These are phyloP conservation scores for Catharanthus roseus DNA, from an alignment of 257 asterid species.

Conservation along the genomic window DNA sequence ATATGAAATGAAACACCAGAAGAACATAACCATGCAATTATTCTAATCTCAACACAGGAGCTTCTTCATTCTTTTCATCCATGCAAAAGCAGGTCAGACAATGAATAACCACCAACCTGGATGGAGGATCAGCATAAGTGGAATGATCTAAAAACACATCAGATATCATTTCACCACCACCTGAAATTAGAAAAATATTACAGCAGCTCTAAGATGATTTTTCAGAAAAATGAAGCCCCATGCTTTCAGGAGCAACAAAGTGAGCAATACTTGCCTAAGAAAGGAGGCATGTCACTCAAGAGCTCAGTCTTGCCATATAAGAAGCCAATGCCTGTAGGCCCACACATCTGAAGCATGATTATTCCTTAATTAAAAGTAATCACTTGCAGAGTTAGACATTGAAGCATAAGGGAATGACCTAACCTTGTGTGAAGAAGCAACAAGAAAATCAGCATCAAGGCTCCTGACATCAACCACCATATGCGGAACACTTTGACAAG, in stretches of 20 bases:
- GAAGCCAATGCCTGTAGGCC: constrained; percentile 99
- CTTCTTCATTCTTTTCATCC: neutral
- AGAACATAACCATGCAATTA: neutral
- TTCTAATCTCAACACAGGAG: neutral
- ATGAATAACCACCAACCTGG: constrained; percentile 48
- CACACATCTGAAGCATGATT: constrained; percentile 98
- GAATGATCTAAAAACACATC: constrained; percentile 90
- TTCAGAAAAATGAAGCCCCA: neutral
- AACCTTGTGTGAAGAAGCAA: constrained; percentile 98
- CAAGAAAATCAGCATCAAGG: constrained; percentile 82
- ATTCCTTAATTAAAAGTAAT: constrained; percentile 46
- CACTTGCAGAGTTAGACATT: constrained; percentile 23
- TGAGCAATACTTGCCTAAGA: constrained; percentile 53
- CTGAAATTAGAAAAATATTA: constrained; percentile 31
- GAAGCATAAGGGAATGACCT: constrained; percentile 27
- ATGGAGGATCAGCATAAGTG: constrained; percentile 94
- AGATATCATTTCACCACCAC: constrained; percentile 99
- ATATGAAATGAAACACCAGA: neutral
- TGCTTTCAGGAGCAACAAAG: neutral
- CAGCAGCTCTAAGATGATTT: constrained; percentile 19
- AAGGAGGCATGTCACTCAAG: constrained; percentile 86
- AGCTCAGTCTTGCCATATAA: constrained; percentile 79
- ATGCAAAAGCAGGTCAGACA: neutral
- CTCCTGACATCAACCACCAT: constrained; percentile 80
- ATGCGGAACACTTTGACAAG: constrained; percentile 99